Evolutionary conservation across 164 flowering plant species (phyloP).

Genomic region (Stephania cephalantha): DNA sequence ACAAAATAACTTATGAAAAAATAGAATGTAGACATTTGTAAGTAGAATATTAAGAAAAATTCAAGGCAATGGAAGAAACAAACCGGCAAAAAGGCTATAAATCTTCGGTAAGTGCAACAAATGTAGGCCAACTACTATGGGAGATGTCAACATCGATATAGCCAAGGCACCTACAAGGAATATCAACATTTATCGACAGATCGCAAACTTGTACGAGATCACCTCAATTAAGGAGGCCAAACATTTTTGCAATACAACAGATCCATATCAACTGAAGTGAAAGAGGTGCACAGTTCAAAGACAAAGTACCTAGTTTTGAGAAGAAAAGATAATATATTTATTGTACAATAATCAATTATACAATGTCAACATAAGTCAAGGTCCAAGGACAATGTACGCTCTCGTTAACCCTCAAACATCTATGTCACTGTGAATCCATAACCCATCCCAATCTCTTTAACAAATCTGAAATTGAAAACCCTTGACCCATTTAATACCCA

Average conservation of each 20-base stretch:
- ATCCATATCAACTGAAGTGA: not conserved
- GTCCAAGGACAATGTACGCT: too few species aligned
- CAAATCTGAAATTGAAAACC: too few species aligned
- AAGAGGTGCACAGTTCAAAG: not conserved
- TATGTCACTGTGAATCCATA: too few species aligned
- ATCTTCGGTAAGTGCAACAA: conserved; percentile 63
- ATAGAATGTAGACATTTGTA: not conserved
- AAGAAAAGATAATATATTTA: too few species aligned
- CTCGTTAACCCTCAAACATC: too few species aligned
- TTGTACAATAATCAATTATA: too few species aligned
- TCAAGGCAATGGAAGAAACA: conserved; percentile 11
- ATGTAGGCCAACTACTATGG: conserved; percentile 35
- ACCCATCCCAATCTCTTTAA: too few species aligned
- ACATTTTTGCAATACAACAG: not conserved
- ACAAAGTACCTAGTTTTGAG: not conserved
- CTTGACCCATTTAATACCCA: too few species aligned
- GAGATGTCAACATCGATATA: conserved; percentile 66
- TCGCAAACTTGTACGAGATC: not conserved
- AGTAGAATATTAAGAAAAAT: not conserved
- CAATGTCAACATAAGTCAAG: too few species aligned
- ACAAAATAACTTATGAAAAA: too few species aligned
- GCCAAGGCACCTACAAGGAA: conserved; percentile 56
- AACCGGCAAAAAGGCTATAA: conserved; percentile 71
- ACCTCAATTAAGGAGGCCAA: not conserved
- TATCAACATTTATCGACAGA: not conserved